Evolutionary conservation across 1,139 yeast genomes (phyloP).

Genomic region (Scheffersomyces quercinus): DNA sequence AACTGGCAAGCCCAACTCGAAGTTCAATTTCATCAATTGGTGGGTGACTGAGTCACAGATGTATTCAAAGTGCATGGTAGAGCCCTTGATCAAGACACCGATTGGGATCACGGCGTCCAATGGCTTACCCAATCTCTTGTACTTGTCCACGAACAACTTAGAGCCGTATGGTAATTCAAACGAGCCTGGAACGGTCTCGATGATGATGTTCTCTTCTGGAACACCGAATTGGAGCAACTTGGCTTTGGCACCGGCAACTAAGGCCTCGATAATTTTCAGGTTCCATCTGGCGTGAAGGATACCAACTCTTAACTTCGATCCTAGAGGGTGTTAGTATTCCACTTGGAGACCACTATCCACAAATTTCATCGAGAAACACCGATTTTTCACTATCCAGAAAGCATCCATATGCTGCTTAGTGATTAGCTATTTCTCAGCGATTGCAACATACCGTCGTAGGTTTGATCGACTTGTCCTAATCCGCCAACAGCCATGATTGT

Average conservation of each 20-base stretch:
- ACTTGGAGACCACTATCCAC: background rate
- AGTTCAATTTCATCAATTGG: constrained; percentile 82
- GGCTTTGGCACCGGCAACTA: constrained; percentile 74
- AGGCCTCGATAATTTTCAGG: constrained; percentile 67
- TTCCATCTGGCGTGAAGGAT: constrained; percentile 98
- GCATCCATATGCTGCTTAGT: background rate
- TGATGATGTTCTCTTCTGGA: constrained; percentile 66
- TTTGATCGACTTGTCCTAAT: constrained; percentile 69
- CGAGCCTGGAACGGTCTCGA: constrained; percentile 91
- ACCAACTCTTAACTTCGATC: constrained; percentile 69
- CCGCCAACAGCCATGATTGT: constrained; percentile 76
- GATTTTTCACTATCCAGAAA: background rate
- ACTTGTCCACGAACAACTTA: constrained; percentile 50
- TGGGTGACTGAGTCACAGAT: constrained; percentile 89
- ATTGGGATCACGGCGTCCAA: constrained; percentile 90
- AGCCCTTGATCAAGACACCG: constrained; percentile 93
- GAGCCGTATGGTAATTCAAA: constrained; percentile 90
- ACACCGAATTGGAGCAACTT: constrained; percentile 69
- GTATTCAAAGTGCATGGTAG: constrained; percentile 97
- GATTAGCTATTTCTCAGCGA: background rate
- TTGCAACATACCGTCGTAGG: constrained; percentile 56
- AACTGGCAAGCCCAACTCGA: constrained; percentile 70
- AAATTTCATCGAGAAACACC: background rate
- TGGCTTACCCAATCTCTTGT: constrained; percentile 44
- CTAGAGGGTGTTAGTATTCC: constrained; percentile 21